phyloP scores from a whole-genome alignment of 176 grass and related monocot species.

The Rhynchospora breviuscula region DNA sequence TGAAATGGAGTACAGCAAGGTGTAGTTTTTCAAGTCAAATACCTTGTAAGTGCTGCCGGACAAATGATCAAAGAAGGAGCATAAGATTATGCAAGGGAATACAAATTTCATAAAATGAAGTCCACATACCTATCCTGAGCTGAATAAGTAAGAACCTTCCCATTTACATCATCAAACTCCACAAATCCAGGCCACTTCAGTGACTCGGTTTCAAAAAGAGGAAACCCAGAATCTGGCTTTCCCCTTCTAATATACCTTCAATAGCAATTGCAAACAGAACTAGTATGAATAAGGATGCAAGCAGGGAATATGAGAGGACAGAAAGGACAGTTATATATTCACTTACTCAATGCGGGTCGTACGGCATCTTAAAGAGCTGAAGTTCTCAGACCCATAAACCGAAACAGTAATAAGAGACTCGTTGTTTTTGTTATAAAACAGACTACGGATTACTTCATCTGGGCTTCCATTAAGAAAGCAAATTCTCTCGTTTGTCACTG shows the following conservation, averaged over 20 bases:
- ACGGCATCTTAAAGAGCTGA: slow-evolving; percentile 73
- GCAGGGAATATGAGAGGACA: background rate
- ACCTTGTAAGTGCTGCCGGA: slow-evolving; percentile 89
- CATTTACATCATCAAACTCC: slow-evolving; percentile 99
- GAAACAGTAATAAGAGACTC: slow-evolving; percentile 89
- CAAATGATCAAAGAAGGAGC: slow-evolving; percentile 19
- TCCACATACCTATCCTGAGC: slow-evolving; percentile 80
- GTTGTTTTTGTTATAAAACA: slow-evolving; percentile 96
- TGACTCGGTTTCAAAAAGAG: slow-evolving; percentile 88
- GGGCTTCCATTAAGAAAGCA: slow-evolving; percentile 83
- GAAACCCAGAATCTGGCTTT: slow-evolving; percentile 79
- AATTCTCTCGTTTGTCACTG: slow-evolving; percentile 77
- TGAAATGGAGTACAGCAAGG: slow-evolving; percentile 67
- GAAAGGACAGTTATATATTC: background rate
- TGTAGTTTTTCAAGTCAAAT: slow-evolving; percentile 98
- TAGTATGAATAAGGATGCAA: background rate
- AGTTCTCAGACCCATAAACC: slow-evolving; percentile 82
- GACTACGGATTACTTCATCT: slow-evolving; percentile 90
- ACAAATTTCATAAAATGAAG: background rate
- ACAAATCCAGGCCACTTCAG: slow-evolving; percentile 99
- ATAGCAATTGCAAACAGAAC: slow-evolving; percentile 18
- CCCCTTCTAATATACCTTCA: slow-evolving; percentile 80
- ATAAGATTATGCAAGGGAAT: slow-evolving; percentile 17
- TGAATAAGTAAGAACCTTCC: slow-evolving; percentile 94
- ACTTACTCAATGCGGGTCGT: slow-evolving; percentile 81